Conservation (phyloP, 2,329 filamentous ascomycete genomes). For the Botrytis medusae region DNA sequence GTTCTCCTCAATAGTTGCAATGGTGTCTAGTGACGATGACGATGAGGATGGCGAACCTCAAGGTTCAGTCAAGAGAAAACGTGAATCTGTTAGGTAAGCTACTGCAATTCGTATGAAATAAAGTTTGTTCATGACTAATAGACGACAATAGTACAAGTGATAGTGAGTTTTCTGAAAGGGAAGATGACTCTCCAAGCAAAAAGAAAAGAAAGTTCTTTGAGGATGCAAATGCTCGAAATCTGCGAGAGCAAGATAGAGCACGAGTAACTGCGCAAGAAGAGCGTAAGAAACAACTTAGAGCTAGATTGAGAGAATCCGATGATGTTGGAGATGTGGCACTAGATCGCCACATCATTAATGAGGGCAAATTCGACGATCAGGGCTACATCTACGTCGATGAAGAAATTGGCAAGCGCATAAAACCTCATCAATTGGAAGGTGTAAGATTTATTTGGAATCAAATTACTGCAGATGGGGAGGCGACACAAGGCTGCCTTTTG, state of each 20-base stretch:
- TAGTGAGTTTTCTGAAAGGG: conserved; percentile 2
- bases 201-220: conserved; percentile 46
- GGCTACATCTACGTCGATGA: conserved; percentile 64
- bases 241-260: conserved; percentile 56
- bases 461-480: conserved; percentile 52
- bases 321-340: conserved; percentile 47
- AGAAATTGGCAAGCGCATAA: conserved; percentile 64
- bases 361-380: conserved; percentile 59
- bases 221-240: conserved; percentile 47
- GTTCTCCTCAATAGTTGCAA: background rate
- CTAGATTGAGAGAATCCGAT: conserved; percentile 47
- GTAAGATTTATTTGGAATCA: conserved; percentile 90
- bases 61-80: conserved; percentile 45
- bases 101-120: background rate
- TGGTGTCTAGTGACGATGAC: conserved; percentile 27
- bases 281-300: conserved; percentile 50
- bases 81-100: conserved; percentile 25
- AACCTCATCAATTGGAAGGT: conserved; percentile 77
- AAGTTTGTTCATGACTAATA: background rate
- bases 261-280: conserved; percentile 55
- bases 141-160: background rate
- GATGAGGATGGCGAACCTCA: conserved; percentile 35
- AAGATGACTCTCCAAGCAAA: conserved; percentile 25
- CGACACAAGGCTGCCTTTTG: conserved; percentile 73
- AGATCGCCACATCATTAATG: conserved; percentile 62